Evolutionary conservation across 2,329 filamentous ascomycete species (phyloP).

Genomic region (Tolypocladium endophyticum): DNA sequence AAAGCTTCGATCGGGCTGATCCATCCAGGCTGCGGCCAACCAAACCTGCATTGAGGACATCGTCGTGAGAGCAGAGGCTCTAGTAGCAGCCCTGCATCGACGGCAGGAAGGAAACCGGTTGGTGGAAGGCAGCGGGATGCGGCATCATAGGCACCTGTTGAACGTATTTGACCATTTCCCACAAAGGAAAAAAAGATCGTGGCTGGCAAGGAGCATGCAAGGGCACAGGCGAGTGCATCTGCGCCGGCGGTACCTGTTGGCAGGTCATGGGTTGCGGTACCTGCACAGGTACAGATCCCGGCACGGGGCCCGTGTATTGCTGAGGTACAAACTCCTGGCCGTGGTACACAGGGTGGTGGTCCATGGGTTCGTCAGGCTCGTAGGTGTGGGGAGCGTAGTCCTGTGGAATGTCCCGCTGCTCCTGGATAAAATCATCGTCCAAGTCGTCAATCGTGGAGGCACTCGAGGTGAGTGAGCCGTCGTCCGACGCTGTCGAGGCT

Average conservation of each 20-base stretch:
- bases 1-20: not conserved
- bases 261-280: slow-evolving; percentile 16
- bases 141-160: slow-evolving; percentile 37
- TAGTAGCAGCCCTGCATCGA: slow-evolving; percentile 42
- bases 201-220: slow-evolving; percentile 27
- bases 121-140: slow-evolving; percentile 39
- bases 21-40: not conserved
- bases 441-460: slow-evolving; percentile 41
- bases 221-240: slow-evolving; percentile 23
- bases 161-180: slow-evolving; percentile 43
- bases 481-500: slow-evolving; percentile 39
- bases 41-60: not conserved
- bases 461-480: slow-evolving; percentile 45
- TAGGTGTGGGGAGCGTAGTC: slow-evolving; percentile 32
- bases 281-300: slow-evolving; percentile 10
- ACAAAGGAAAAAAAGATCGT: slow-evolving; percentile 39
- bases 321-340: slow-evolving; percentile 35
- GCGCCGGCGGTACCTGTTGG: slow-evolving; percentile 15
- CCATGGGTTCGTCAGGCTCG: slow-evolving; percentile 34
- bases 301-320: slow-evolving; percentile 31
- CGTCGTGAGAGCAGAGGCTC: not conserved
- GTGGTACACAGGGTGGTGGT: slow-evolving; percentile 25
- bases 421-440: slow-evolving; percentile 36
- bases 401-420: slow-evolving; percentile 28
- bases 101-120: slow-evolving; percentile 40